phyloP scores from a whole-genome alignment of 2,329 filamentous ascomycete genomes.

The Lasiodiplodia sp. region DNA sequence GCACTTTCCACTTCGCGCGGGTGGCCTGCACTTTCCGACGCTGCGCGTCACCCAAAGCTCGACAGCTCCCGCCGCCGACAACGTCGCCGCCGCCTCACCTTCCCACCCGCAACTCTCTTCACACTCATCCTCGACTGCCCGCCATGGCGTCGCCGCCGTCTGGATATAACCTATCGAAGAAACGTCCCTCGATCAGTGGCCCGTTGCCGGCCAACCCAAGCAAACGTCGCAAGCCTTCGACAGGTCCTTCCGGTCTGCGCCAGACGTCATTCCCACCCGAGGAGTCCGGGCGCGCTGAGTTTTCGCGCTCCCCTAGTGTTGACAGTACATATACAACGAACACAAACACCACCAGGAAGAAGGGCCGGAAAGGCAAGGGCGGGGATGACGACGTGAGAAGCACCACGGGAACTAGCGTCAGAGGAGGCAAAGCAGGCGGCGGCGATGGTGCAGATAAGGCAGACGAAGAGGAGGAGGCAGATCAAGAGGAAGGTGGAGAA shows the following conservation, averaged over 20 bases:
- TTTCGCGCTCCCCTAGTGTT: slow-evolving; percentile 69
- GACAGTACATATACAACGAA: slow-evolving; percentile 65
- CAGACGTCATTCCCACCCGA: slow-evolving; percentile 83
- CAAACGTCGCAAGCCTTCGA: slow-evolving; percentile 77
- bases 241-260: slow-evolving; percentile 71
- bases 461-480: slow-evolving; percentile 66
- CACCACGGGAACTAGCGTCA: slow-evolving; percentile 46
- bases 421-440: slow-evolving; percentile 37
- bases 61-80: slow-evolving; percentile 8
- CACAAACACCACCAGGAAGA: slow-evolving; percentile 56
- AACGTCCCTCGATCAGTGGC: slow-evolving; percentile 65
- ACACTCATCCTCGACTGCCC: slow-evolving; percentile 37
- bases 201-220: slow-evolving; percentile 52
- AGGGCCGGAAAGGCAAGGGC: slow-evolving; percentile 65
- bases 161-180: slow-evolving; percentile 65
- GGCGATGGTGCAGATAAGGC: slow-evolving; percentile 54
- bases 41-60: slow-evolving; percentile 20
- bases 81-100: slow-evolving; percentile 4
- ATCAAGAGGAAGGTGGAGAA: slow-evolving; percentile 60
- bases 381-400: slow-evolving; percentile 41
- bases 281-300: slow-evolving; percentile 55
- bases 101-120: slow-evolving; percentile 28
- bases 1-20: slow-evolving; percentile 1
- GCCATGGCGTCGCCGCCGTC: slow-evolving; percentile 67
- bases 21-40: neutral